Evolutionary conservation across 768 basidiomycete genomes (phyloP), one percentile per base, ranked within the genome.

Genomic region (Dioszegia hungarica): DNA sequence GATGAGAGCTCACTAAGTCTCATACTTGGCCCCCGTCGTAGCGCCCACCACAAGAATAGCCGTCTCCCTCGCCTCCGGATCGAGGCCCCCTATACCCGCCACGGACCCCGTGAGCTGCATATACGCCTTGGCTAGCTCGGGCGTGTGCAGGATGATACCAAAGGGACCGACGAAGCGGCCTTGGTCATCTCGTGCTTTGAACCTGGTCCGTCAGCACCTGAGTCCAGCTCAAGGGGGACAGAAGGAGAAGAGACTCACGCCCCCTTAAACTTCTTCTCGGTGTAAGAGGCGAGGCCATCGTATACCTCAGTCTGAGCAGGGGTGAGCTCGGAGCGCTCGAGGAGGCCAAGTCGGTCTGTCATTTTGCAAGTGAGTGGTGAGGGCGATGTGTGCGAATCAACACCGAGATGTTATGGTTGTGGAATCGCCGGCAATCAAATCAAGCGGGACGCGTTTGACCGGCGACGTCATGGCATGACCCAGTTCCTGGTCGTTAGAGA

Each of bases 11-110:
- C 24, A 54, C 52, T 54, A 54, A 12, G 52, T 54, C 52, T 54
- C 52, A 54, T 54, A 54, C 29, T 41, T 43, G 39, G 52, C 52
- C 6, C 41, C 52, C 8, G 52, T 54, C 40, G 20, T 33, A 11
- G 52, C 39, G 24, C 52, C 52, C 9, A 54, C 52, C 8, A 54
- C 52, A 38, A 54, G 20, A 2, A 54, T 54, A 6, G 52, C 52
- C 27, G 39, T 41, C 22, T 54, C 52, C 19, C 52, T 29, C 27
- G 41, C 52, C 5, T 54, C 52, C 4, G 52, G 19, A 19, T 25
- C 24, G 4, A 54, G 39, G 12, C 41, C 41, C 22, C 28, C 41
- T 11, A 43, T 41, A 3, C 28, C 19, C n/a, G 52, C 39, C 17
- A 54, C 20, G 12, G 52, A 10, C 12, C 12, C 25, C 4, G 36